Percentiles rank a stretch among this genome's conserved stretches.
phyloP scores from a whole-genome alignment of 2,329 filamentous ascomycete species.

The Alternaria solani region DNA sequence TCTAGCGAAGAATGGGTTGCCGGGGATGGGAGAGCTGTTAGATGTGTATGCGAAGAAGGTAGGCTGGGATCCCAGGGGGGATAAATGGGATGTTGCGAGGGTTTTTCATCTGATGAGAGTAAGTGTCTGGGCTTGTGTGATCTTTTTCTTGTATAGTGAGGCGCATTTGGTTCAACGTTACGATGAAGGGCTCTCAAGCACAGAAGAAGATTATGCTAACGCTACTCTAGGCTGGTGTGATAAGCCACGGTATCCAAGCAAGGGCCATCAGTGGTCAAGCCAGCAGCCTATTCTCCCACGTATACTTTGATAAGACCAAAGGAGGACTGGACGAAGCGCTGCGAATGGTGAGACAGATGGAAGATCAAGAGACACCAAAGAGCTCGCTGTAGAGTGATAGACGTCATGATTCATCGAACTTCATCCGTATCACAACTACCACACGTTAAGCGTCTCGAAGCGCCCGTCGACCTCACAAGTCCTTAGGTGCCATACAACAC shows the following conservation, averaged over 20 bases:
- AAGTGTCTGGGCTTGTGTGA: constrained; percentile 5
- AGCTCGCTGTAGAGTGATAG: constrained; percentile 30
- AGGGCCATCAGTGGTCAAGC: constrained; percentile 48
- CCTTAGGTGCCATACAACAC: not conserved
- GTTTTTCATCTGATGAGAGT: constrained; percentile 49
- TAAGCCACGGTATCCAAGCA: constrained; percentile 48
- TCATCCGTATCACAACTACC: not conserved
- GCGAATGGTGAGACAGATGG: constrained; percentile 36
- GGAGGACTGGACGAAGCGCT: constrained; percentile 42
- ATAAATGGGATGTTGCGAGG: constrained; percentile 47
- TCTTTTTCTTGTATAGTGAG: not conserved
- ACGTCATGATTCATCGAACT: not conserved
- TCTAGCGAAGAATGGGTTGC: constrained; percentile 68
- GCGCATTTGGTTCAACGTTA: not conserved
- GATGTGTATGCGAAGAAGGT: constrained; percentile 71
- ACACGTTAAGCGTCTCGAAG: not conserved
- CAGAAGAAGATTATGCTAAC: constrained; percentile 1
- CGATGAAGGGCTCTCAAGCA: not conserved
- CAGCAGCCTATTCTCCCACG: constrained; percentile 48
- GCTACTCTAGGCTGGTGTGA: constrained; percentile 38
- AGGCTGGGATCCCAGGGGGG: constrained; percentile 71
- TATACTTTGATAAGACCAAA: constrained; percentile 48
- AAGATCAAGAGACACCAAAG: constrained; percentile 32
- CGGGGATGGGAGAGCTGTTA: constrained; percentile 65
- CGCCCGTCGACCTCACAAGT: not conserved